Conservation (phyloP, 148 eudicot species). For the Arctostaphylos glauca region DNA sequence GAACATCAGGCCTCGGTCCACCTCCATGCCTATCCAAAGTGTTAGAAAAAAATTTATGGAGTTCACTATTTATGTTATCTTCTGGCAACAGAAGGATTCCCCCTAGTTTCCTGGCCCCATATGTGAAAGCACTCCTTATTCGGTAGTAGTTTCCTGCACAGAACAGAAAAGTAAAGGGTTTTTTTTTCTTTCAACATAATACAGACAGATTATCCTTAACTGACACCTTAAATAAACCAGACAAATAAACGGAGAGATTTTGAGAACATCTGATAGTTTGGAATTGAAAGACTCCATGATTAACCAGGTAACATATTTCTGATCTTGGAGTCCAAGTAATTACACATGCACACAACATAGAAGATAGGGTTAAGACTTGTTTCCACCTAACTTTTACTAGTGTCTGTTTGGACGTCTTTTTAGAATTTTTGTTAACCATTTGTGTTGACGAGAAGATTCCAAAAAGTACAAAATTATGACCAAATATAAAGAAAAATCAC, state of each 20-base stretch:
- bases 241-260: neutral
- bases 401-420: no score
- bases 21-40: conserved; percentile 77
- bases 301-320: neutral
- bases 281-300: conserved; percentile 4
- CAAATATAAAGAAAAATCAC: no score
- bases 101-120: conserved; percentile 82
- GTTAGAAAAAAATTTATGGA: conserved; percentile 64
- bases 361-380: no score
- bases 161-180: neutral
- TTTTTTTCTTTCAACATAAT: neutral
- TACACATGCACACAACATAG: neutral
- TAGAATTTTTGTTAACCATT: no score
- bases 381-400: no score
- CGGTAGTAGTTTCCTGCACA: conserved; percentile 74
- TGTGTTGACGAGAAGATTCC: no score
- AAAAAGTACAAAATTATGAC: no score
- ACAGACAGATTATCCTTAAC: neutral
- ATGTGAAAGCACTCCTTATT: conserved; percentile 82
- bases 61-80: conserved; percentile 56
- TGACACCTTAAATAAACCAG: neutral
- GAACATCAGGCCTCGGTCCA: conserved; percentile 76
- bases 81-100: conserved; percentile 58
- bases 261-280: neutral
- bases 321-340: neutral